A percentile compares a stretch with the other conserved stretches of the same genome.
Conservation (phyloP, 2,329 filamentous ascomycete genomes). For the Alternaria gansuensis region DNA sequence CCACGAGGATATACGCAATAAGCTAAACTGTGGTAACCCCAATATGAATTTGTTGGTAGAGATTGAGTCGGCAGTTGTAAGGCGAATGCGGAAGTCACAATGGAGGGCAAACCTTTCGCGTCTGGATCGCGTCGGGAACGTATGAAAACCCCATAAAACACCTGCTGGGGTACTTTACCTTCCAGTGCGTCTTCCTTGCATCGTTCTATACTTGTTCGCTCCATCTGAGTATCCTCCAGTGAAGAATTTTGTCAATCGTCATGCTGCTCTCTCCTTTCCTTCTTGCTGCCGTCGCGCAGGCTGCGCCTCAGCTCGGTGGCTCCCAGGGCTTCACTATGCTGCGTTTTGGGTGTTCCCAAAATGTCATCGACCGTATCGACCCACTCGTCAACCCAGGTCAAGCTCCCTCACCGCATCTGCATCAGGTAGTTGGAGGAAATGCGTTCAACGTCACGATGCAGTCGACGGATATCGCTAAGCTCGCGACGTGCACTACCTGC, state of each 20-base stretch:
- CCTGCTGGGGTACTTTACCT: constrained; percentile 1
- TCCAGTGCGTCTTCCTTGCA: constrained; percentile 4
- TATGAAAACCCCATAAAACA: not conserved
- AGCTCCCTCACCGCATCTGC: constrained; percentile 48
- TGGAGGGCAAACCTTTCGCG: not conserved
- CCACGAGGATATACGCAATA: not conserved
- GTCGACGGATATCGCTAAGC: constrained; percentile 38
- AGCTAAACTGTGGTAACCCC: not conserved
- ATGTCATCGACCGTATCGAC: constrained; percentile 45
- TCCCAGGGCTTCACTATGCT: constrained; percentile 39
- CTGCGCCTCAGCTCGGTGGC: constrained; percentile 33
- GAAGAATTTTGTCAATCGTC: constrained; percentile 2
- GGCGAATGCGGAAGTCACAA: not conserved
- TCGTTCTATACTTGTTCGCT: not conserved
- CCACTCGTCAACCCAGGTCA: constrained; percentile 51
- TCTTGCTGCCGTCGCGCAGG: constrained; percentile 33
- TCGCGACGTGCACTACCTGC: constrained; percentile 55
- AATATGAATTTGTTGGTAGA: constrained; percentile 11
- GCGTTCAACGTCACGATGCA: constrained; percentile 59
- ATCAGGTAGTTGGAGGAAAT: constrained; percentile 57
- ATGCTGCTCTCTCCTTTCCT: constrained; percentile 38
- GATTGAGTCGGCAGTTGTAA: constrained; percentile 13
- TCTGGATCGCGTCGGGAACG: not conserved
- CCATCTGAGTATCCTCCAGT: not conserved
- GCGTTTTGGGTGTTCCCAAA: constrained; percentile 47